Evolutionary conservation across 2,329 filamentous ascomycete genomes (phyloP).

Genomic region (Penicillium hordei): DNA sequence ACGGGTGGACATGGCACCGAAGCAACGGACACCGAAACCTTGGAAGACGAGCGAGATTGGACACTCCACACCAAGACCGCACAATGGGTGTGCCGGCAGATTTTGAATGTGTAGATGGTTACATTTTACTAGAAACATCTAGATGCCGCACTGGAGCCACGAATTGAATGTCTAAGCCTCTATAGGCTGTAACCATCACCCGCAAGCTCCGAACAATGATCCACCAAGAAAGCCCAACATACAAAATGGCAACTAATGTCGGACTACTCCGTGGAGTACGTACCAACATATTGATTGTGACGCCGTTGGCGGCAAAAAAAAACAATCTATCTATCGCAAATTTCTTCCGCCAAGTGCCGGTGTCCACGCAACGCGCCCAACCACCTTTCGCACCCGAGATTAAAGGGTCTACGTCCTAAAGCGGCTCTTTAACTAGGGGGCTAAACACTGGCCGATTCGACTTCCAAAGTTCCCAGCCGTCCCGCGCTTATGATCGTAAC

Average conservation of each 20-base stretch:
- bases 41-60: constrained; percentile 33
- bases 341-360: not conserved
- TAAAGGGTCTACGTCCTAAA: not conserved
- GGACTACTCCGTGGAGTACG: not conserved
- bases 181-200: not conserved
- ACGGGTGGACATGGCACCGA: constrained; percentile 10
- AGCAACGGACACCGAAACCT: constrained; percentile 7
- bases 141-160: not conserved
- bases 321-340: not conserved
- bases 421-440: not conserved
- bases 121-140: not conserved
- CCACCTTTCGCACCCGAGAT: constrained; percentile 1
- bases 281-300: not conserved
- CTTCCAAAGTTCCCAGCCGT: not conserved
- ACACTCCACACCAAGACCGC: constrained; percentile 47
- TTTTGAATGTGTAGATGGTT: constrained; percentile 25
- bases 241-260: not conserved
- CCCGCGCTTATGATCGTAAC: not conserved
- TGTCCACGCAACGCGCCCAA: not conserved
- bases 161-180: not conserved
- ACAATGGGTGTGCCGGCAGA: constrained; percentile 45
- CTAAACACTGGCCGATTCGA: not conserved
- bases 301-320: not conserved
- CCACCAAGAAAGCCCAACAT: not conserved
- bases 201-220: not conserved